Evolutionary conservation across 208 protist genomes (phyloP).

Genomic region (Leishmania turanica): DNA sequence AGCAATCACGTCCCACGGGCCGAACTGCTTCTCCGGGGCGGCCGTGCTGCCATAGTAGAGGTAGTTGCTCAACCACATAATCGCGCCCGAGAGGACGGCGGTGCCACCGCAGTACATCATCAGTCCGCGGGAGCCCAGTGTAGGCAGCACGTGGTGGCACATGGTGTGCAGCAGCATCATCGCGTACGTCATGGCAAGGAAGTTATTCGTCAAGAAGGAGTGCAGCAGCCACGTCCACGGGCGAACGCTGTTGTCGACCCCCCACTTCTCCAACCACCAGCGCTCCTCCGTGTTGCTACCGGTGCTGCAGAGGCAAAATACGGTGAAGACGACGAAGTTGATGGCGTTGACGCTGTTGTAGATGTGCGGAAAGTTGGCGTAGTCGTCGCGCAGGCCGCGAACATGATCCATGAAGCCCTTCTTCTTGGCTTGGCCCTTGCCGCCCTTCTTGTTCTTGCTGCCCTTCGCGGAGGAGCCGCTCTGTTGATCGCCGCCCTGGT

Average conservation of each 20-base stretch:
- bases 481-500: background rate
- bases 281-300: slow-evolving; percentile 80
- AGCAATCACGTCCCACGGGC: slow-evolving; percentile 88
- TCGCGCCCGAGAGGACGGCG: slow-evolving; percentile 73
- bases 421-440: slow-evolving; percentile 28
- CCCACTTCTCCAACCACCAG: slow-evolving; percentile 86
- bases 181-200: slow-evolving; percentile 87
- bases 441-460: slow-evolving; percentile 19
- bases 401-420: slow-evolving; percentile 63
- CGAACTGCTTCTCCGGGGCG: slow-evolving; percentile 86
- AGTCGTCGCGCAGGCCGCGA: slow-evolving; percentile 70
- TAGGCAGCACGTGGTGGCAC: slow-evolving; percentile 76
- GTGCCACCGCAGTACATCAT: slow-evolving; percentile 61
- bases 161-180: slow-evolving; percentile 92
- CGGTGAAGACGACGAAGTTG: slow-evolving; percentile 89
- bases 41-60: slow-evolving; percentile 47
- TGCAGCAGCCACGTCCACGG: slow-evolving; percentile 84
- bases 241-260: slow-evolving; percentile 68
- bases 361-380: slow-evolving; percentile 81
- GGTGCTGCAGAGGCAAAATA: slow-evolving; percentile 91
- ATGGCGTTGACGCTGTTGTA: slow-evolving; percentile 92
- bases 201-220: slow-evolving; percentile 89
- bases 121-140: slow-evolving; percentile 65
- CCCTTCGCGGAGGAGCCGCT: slow-evolving; percentile 2
- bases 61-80: slow-evolving; percentile 73